phyloP scores from a whole-genome alignment of 192 early-diverging fungal genomes.

The Coemansia sp. region DNA sequence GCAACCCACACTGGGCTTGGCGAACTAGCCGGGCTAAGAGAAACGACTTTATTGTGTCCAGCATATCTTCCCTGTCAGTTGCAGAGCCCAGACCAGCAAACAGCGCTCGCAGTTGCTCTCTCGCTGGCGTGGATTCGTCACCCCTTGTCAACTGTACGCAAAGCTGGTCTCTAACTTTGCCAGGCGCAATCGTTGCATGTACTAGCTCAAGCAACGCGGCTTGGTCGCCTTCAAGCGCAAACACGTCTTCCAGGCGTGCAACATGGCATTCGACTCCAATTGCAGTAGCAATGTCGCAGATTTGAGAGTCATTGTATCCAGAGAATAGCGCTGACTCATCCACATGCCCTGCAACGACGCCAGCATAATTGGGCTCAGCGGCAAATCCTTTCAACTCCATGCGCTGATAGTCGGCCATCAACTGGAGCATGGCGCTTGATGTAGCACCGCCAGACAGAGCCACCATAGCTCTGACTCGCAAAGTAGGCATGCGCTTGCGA shows the following conservation, averaged over 20 bases:
- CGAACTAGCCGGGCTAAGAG: slow-evolving; percentile 58
- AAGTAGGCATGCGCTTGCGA: slow-evolving; percentile 23
- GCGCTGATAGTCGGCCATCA: slow-evolving; percentile 61
- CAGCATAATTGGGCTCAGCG: slow-evolving; percentile 61
- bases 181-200: slow-evolving; percentile 10
- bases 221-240: slow-evolving; percentile 21
- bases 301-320: slow-evolving; percentile 26
- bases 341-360: slow-evolving; percentile 72
- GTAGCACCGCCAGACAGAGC: slow-evolving; percentile 85
- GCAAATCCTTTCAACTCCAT: slow-evolving; percentile 53
- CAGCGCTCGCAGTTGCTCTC: slow-evolving; percentile 53
- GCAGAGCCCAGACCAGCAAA: slow-evolving; percentile 58
- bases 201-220: slow-evolving; percentile 19
- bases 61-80: slow-evolving; percentile 70
- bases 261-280: slow-evolving; percentile 46
- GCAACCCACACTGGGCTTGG: slow-evolving; percentile 46
- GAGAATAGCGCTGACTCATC: slow-evolving; percentile 67
- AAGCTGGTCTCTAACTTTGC: slow-evolving; percentile 10
- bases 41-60: slow-evolving; percentile 61
- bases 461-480: slow-evolving; percentile 64
- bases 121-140: not conserved
- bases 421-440: slow-evolving; percentile 70
- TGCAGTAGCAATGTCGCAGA: slow-evolving; percentile 44
- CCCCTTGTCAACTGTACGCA: slow-evolving; percentile 17
- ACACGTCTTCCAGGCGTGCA: slow-evolving; percentile 66